Conservation (phyloP, 2,329 filamentous ascomycete species). For the Fusarium humuli region DNA sequence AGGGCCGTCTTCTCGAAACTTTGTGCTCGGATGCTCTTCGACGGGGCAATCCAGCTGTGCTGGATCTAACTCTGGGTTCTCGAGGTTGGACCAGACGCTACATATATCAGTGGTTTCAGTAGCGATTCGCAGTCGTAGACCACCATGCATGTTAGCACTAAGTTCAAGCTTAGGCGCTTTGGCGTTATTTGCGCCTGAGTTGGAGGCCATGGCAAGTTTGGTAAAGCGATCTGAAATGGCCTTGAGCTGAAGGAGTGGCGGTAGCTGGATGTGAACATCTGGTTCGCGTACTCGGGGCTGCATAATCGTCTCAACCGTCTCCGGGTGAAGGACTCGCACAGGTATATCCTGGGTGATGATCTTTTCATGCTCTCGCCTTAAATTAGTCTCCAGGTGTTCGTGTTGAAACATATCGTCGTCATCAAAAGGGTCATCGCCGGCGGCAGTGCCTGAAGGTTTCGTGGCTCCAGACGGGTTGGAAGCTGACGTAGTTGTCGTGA, state of each 20-base stretch:
- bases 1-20: conserved; percentile 80
- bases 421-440: conserved; percentile 54
- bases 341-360: conserved; percentile 96
- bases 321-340: conserved; percentile 86
- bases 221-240: conserved; percentile 96
- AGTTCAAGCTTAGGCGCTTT: conserved; percentile 80
- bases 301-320: conserved; percentile 90
- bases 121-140: conserved; percentile 79
- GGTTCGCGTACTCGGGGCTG: conserved; percentile 91
- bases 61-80: conserved; percentile 89
- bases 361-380: conserved; percentile 82
- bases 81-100: conserved; percentile 85
- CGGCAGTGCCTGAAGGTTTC: conserved; percentile 44
- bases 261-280: conserved; percentile 93
- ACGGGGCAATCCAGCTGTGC: conserved; percentile 77
- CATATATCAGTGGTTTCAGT: conserved; percentile 88
- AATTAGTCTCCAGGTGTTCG: conserved; percentile 66
- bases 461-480: conserved; percentile 52
- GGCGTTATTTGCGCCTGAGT: conserved; percentile 54
- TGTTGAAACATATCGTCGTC: conserved; percentile 61
- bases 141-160: conserved; percentile 94
- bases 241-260: conserved; percentile 88
- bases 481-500: conserved; percentile 77
- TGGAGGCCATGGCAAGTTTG: conserved; percentile 74
- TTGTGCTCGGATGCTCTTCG: conserved; percentile 83